These are phyloP conservation scores for Pholiota molesta DNA, from an alignment of 768 basidiomycete genomes.

Conservation along the genomic window DNA sequence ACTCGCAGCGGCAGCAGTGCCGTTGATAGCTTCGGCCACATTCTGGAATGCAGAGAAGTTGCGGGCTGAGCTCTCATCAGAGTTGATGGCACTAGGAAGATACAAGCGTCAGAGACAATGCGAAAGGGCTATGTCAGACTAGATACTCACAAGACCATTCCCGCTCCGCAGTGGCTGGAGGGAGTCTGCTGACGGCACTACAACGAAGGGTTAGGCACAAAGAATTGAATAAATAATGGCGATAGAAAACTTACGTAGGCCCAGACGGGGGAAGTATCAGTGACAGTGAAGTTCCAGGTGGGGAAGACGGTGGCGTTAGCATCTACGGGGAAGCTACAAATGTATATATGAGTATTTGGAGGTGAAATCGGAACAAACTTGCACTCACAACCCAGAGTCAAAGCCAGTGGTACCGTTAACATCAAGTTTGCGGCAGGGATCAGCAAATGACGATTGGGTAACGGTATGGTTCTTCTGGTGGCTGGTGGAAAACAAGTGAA, in stretches of 20 bases:
- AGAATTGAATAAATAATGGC: background rate
- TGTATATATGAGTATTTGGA: background rate
- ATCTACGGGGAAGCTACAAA: slow-evolving; percentile 41
- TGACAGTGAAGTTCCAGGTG: slow-evolving; percentile 58
- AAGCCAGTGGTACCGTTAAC: slow-evolving; percentile 46
- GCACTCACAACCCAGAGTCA: slow-evolving; percentile 59
- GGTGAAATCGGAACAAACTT: background rate
- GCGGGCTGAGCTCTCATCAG: slow-evolving; percentile 48
- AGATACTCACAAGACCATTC: slow-evolving; percentile 53
- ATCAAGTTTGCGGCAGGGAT: slow-evolving; percentile 54
- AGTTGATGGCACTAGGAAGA: slow-evolving; percentile 53
- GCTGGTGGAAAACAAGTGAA: slow-evolving; percentile 32
- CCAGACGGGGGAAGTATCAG: slow-evolving; percentile 61
- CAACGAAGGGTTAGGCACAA: slow-evolving; percentile 9
- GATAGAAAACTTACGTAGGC: slow-evolving; percentile 43
- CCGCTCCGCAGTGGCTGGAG: slow-evolving; percentile 50
- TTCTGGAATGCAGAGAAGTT: slow-evolving; percentile 61
- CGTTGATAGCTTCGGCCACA: slow-evolving; percentile 57
- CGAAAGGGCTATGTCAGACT: background rate
- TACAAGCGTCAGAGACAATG: background rate
- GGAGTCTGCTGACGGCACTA: slow-evolving; percentile 45
- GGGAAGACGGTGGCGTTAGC: slow-evolving; percentile 50
- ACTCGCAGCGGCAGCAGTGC: slow-evolving; percentile 43
- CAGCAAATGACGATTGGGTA: slow-evolving; percentile 62
- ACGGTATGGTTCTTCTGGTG: slow-evolving; percentile 71